Percentiles rank a stretch among this genome's conserved stretches.
These are phyloP conservation scores for Osmozyma mogii DNA, from an alignment of 805 yeast genomes.

Conservation along the genomic window DNA sequence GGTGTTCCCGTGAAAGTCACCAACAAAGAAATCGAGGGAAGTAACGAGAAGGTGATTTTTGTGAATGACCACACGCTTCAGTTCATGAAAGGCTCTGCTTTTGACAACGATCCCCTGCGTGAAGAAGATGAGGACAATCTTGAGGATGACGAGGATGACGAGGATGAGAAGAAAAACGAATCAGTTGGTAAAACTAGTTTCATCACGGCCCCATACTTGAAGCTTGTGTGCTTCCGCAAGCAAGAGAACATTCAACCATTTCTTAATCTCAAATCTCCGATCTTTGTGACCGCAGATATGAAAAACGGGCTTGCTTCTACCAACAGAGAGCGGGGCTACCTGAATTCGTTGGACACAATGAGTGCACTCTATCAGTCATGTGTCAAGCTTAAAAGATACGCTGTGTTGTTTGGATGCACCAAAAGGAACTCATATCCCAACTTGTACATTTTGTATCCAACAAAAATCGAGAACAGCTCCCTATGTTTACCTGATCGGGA, in stretches of 20 bases:
- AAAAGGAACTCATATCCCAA: constrained; percentile 47
- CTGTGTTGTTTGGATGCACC: constrained; percentile 65
- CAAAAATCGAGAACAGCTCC: constrained; percentile 19
- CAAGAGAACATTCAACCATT: constrained; percentile 37
- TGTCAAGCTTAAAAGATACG: constrained; percentile 43
- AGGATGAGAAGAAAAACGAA: constrained; percentile 5
- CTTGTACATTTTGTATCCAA: constrained; percentile 54
- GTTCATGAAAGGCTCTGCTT: constrained; percentile 24
- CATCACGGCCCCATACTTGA: constrained; percentile 41
- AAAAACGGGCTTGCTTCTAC: constrained; percentile 29
- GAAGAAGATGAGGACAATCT: constrained; percentile 4
- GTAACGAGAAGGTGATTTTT: constrained; percentile 13
- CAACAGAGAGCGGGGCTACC: constrained; percentile 30
- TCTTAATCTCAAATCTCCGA: constrained; percentile 46
- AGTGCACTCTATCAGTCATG: constrained; percentile 60
- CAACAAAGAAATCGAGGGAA: constrained; percentile 14
- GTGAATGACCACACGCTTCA: constrained; percentile 18
- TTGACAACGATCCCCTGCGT: constrained; percentile 25
- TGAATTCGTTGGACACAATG: constrained; percentile 62
- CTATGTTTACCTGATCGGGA: constrained; percentile 11
- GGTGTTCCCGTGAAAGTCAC: constrained; percentile 16
- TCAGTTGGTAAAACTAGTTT: constrained; percentile 6
- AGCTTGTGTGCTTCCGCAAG: constrained; percentile 61
- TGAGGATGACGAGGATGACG: constrained; percentile 4
- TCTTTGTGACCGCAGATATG: constrained; percentile 60